Evolutionary conservation across 306 rosid species (phyloP), one percentile per base, ranked within the genome.

Genomic region (Hippophae tibetana): DNA sequence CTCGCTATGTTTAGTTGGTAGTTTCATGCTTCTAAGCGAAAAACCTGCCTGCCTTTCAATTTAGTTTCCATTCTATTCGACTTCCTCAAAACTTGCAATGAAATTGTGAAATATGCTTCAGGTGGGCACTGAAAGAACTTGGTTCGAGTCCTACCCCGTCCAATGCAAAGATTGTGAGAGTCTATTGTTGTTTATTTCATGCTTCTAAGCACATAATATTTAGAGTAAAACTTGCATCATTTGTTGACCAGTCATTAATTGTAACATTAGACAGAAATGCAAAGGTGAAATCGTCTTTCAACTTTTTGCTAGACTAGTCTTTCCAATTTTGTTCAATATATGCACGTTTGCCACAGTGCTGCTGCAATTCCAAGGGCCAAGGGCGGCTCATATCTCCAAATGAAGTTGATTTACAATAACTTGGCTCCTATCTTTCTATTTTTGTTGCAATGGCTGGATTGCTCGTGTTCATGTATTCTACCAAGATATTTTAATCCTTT

Each of bases 391-490:
- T 65, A 77, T 62, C 77, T 93, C 74, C 93, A 88, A 53, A 88
- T 93, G 99, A 92, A 93, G 77, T 72, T 93, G 82, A 95, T 82
- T 63, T 92, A 76, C 67, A 88, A 82, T 78, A 90, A 81, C 12
- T 73, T 82, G 82, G 95, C 96, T 57, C 95, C 99, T 11, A 69
- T 88, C 58, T 71, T 84, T 74, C 69, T 86, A 50, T 80, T 85
- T 57, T 77, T 92, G 81, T 76, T 88, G 6, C 99, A 92, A 62
- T 88, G 95, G 96, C 76, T 92, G 72, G 95, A 92, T 82, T 82
- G 89, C 63, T 88, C 96, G 43, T 88, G 96, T 72, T 54, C 96
- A 14, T 81, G 86, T 63, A 69, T 87, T 47, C 80, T 92, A 6
- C 95, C 94, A 7, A 81, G 85, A 76, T 88, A 88, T 74, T 76